A percentile compares a stretch with the other conserved stretches of the same genome.
phyloP scores from a whole-genome alignment of 345 rosid genomes.

The Boechera stricta region DNA sequence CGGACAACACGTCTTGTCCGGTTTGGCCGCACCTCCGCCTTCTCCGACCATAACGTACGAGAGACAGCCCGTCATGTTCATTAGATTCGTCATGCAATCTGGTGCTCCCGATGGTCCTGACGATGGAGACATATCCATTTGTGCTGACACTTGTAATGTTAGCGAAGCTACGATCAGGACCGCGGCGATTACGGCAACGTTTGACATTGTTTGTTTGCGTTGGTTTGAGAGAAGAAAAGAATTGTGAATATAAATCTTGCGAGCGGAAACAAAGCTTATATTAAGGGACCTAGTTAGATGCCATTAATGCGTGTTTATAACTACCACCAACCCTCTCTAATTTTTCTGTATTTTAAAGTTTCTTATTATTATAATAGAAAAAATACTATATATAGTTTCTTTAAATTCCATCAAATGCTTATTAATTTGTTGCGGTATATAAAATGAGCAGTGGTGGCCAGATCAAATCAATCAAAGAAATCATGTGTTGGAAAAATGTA shows the following conservation, averaged over 20 bases:
- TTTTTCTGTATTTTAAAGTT: background rate
- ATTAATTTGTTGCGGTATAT: background rate
- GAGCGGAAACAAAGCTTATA: constrained; percentile 19
- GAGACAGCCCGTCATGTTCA: constrained; percentile 76
- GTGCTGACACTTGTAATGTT: constrained; percentile 26
- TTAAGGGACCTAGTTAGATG: constrained; percentile 26
- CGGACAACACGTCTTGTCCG: constrained; percentile 74
- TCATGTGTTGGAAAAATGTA: background rate
- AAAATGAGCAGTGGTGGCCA: background rate
- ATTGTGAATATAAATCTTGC: constrained; percentile 20
- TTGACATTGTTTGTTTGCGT: constrained; percentile 27
- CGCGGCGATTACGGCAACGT: constrained; percentile 19
- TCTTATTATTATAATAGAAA: background rate
- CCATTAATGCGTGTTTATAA: constrained; percentile 43
- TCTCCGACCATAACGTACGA: constrained; percentile 53
- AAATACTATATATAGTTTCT: background rate
- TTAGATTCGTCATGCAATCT: constrained; percentile 50
- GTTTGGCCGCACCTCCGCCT: constrained; percentile 59
- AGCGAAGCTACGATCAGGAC: constrained; percentile 21
- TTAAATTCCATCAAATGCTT: background rate
- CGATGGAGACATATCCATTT: constrained; percentile 39
- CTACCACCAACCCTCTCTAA: constrained; percentile 34
- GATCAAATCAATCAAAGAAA: background rate
- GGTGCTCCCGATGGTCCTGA: constrained; percentile 35
- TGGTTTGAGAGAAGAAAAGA: background rate